Base-by-base conservation (phyloP, 495 filamentous ascomycete genomes). In the Penicillium daleae region DNA sequence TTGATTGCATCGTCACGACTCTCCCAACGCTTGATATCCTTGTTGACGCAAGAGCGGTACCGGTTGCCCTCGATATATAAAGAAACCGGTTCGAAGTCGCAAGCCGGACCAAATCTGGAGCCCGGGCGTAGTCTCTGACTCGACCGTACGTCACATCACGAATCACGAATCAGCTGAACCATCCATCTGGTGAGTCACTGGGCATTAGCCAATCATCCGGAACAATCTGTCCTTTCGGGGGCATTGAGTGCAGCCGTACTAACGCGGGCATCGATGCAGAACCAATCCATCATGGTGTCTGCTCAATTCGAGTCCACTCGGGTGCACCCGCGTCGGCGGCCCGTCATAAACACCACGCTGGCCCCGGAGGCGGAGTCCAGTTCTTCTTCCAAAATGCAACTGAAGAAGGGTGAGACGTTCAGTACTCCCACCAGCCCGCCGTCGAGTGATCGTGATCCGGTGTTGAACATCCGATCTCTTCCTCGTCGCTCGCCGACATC, bases 341-440 rank as follows among this genome's bases (percentile, higher is more conserved):
- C 70, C 32, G 61, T 67, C 49, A 67, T 78, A 70, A 75, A 71
- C 61, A 63, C 67, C 13, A 52, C 64, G 9, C 72, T 71, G 24
- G 61, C 66, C 31, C 67, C 66, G 15, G 69, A 73, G 22, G 50
- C 67, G 50, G 57, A 61, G 19, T 56, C 57, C 39, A 58, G 61
- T 19, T 57, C 66, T 13, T 62, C 70, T 13, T 62, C 70, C 54
- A 71, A 70, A 50, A 71, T 75, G 60, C 68, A 68, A 10, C 62
- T 86, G 60, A 75, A 68, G 62, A 85, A 83, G 70, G 79, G 80
- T 65, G 77, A 83, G 52, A 86, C 83, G 24, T 86, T 85, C 55
- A 75, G 83, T 61, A 73, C 80, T 6, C 75, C 81, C 15, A 78
- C 72, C 6, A 73, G 75, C 22, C 72, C 81, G 33, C 75, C 76